Percentiles rank a stretch among this genome's conserved stretches.
phyloP scores from a whole-genome alignment of 2,329 filamentous ascomycete genomes.

The Aspergillus sojae region DNA sequence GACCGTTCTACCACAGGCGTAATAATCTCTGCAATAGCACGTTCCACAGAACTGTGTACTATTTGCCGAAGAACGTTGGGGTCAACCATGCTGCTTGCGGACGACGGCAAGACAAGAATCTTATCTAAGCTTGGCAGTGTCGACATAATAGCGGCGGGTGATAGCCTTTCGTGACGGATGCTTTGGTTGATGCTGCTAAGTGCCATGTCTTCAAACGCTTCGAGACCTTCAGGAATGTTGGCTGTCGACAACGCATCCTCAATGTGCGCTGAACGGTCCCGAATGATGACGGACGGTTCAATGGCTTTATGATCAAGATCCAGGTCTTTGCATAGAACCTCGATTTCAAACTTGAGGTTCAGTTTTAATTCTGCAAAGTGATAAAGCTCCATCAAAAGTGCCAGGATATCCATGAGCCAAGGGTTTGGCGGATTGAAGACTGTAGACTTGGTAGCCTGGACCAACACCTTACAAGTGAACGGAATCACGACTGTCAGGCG shows the following conservation, averaged over 20 bases:
- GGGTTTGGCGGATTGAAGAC: constrained; percentile 95
- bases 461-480: constrained; percentile 94
- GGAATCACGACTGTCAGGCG: constrained; percentile 90
- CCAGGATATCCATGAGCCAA: constrained; percentile 95
- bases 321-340: constrained; percentile 91
- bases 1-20: constrained; percentile 96
- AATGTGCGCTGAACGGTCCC: constrained; percentile 71
- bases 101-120: constrained; percentile 75
- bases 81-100: constrained; percentile 76
- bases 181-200: constrained; percentile 72
- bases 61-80: constrained; percentile 69
- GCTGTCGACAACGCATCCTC: constrained; percentile 56
- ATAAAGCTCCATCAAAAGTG: constrained; percentile 89
- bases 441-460: constrained; percentile 79
- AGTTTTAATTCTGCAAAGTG: constrained; percentile 91
- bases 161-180: constrained; percentile 71
- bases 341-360: constrained; percentile 97
- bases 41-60: constrained; percentile 81
- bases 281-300: constrained; percentile 82
- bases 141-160: constrained; percentile 74
- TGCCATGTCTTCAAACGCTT: constrained; percentile 80
- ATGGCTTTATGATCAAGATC: constrained; percentile 91
- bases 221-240: constrained; percentile 68
- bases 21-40: constrained; percentile 93
- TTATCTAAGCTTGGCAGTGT: constrained; percentile 82